Evolutionary conservation across 139 green algal genomes (phyloP), one percentile per base, ranked within the genome.

Genomic region (Coelastrella sp.): DNA sequence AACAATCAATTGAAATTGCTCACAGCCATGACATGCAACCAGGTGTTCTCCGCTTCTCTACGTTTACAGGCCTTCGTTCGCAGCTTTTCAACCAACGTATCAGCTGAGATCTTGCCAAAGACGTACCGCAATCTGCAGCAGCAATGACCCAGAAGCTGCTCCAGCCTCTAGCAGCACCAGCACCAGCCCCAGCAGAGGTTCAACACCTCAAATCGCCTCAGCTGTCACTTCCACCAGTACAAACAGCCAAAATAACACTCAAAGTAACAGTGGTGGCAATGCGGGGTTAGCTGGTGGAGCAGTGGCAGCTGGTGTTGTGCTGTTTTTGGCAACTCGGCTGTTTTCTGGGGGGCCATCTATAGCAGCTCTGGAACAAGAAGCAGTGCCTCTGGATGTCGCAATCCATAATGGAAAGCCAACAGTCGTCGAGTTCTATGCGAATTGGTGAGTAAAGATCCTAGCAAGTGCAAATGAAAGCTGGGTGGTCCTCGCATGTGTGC

Each of bases 341-440:
- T 57, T 91, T 15, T 82, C 87, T 0, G 87, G 89, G 12, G 93
- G 92, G 0, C 84, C 68, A 0, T 95, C 95, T 6, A 93, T 98
- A 24, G 93, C 93, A 4, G 93, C 92, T 8, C 87, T 99, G 17
- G 94, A 97, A 90, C 78, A 89, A 14, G 79, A 84, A 8, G 89
- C 96, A 0, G 86, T 97, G 19, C 95, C 97, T 0, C 89, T 98
- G 1, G 96, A 99, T 68, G 84, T 90, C 4, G 97, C 97, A 0
- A 93, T 98, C 17, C 63, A 49, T 8, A 99, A 98, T 84, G 95
- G 95, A 27, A 91, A 91, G 22, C 97, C 97, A 4, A 99, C 96
- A 3, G 91, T 99, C 8, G 87, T 99, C 25, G 98, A 99, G 91
- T 99, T 99, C 79, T 99, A 99, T 89, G 98, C 98, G 8, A 95